Evolutionary conservation across 202 grass and related monocot species (phyloP), one percentile per base, ranked within the genome.

Genomic region (Schoenoplectus triqueter): DNA sequence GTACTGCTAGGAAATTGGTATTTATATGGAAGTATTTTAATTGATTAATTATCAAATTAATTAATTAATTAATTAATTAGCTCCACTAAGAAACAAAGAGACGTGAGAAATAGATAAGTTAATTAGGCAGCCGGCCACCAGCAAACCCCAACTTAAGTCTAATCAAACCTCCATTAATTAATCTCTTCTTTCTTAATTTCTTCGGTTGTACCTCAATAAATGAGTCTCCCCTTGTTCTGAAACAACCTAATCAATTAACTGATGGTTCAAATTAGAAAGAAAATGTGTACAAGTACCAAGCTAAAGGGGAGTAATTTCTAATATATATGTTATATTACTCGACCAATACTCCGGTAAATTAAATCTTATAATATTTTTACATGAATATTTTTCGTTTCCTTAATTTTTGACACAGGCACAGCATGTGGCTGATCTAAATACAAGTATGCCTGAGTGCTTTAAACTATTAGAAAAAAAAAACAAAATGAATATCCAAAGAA

Each of bases 51-150:
- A 71, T 19, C 10, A 65, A 31, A 65, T 7, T 13, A 47, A 18
- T 46, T 47, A 44, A 68, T 41, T 41, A 68, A 65, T 31, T 64
- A 21, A 64, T 41, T 69, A 69, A 71, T 46, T 47, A 48, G 18
- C 48, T 71, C 68, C 68, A 71, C 42, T 71, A 48, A 71, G 44
- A 19, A 71, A 71, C 15, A 71, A 48, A 71, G n/a, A 47, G 68
- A 71, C 68, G 68, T 71, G 68, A 6, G 42, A 71, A 71, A 47
- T 15, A 47, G 68, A 71, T 44, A 47, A 71, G 68, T 71, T 31
- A 31, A 31, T 31, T 71, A 71, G 68, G 68, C 68, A n/a, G n/a
- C 68, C 68, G 15, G 15, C 44, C 68, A 71, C 44, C 68, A 71
- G 48, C 68, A 71, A 48, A 71, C 14, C 68, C 68, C 15, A 71